Conservation (phyloP, 805 yeast genomes). For the Torulaspora maleeae region DNA sequence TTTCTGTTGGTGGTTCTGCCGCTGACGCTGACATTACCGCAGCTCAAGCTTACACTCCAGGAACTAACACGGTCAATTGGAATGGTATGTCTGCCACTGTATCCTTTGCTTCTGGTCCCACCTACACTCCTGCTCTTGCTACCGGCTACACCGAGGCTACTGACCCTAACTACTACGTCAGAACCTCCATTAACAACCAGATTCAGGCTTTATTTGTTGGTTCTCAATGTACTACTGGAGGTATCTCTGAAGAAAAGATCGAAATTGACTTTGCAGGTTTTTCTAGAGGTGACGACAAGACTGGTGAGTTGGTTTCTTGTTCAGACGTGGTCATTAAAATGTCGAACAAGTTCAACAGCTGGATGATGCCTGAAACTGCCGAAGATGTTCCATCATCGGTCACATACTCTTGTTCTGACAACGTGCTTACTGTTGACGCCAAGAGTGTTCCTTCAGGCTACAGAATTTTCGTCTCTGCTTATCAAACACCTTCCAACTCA, state of each 20-base stretch:
- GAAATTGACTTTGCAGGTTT: conserved; percentile 9
- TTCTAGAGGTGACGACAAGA: conserved; percentile 7
- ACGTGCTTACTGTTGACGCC: conserved; percentile 9
- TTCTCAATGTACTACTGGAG: conserved; percentile 7
- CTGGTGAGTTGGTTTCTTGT: conserved; percentile 14
- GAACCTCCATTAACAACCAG: conserved; percentile 8
- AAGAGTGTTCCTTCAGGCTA: conserved; percentile 13
- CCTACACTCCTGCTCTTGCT: conserved; percentile 9
- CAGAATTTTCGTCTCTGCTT: conserved; percentile 11
- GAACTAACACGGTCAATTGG: conserved; percentile 16
- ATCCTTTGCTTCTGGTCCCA: conserved; percentile 11
- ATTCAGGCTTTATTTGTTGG: conserved; percentile 12
- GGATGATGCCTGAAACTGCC: conserved; percentile 14
- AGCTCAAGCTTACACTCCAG: conserved; percentile 10
- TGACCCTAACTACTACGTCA: conserved; percentile 6
- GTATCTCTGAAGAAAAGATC: conserved; percentile 11
- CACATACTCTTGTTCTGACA: conserved; percentile 9
- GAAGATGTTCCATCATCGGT: conserved; percentile 9
- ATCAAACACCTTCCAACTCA: conserved; percentile 9
- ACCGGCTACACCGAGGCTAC: conserved; percentile 4
- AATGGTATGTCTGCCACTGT: conserved; percentile 14
- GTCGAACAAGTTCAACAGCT: conserved; percentile 13
- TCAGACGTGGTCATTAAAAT: conserved; percentile 7
- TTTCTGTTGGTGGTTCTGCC: conserved; percentile 13
- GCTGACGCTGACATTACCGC: conserved; percentile 8